Base-by-base conservation (phyloP, 2,329 filamentous ascomycete species). In the Aspergillus alliaceus region DNA sequence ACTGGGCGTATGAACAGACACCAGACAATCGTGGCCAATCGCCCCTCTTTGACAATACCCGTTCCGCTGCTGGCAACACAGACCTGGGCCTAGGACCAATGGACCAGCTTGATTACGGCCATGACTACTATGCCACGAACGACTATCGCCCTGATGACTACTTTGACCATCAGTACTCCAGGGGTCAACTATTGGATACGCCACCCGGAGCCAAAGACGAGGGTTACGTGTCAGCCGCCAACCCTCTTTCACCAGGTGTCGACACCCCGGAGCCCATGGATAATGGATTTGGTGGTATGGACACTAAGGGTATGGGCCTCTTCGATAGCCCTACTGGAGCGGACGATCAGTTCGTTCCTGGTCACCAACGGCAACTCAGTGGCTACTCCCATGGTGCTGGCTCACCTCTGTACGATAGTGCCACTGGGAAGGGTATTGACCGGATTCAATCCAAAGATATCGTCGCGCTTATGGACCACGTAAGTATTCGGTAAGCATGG, bases 381-480 rank as follows among this genome's bases (percentile, higher is more conserved):
- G 93, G 91, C 50, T 89, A 96, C 78, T 97, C 93, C 7, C 91
- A 97, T 69, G 93, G 93, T 46, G 91, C 97, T 84, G 83, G 82
- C 3, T 95, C 92, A 29, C 93, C 93, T 2, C 81, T 98, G 20
- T 98, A 96, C 69, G 95, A 99, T 71, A 87, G 90, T 58, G 85
- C 93, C 3, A 96, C 90, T 1, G 93, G 93, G 52, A 87, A 86
- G 60, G 93, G 92, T 32, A 90, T 96, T 52, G 93, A 98, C 64
- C 84, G 89, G 48, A 98, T 99, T 51, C 89, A 98, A 72, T 96
- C 92, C 46, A 95, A 96, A 77, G 95, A 99, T 69, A 96, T 99
- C 66, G 90, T 99, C 62, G 91, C 93, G 24, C 80, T 99, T 59
- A 99, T 99, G 95, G 93, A 99, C 71, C 95, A 99, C 75, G 84